phyloP scores from a whole-genome alignment of 2,329 filamentous ascomycete species.

The Tolypocladium ovalisporum region DNA sequence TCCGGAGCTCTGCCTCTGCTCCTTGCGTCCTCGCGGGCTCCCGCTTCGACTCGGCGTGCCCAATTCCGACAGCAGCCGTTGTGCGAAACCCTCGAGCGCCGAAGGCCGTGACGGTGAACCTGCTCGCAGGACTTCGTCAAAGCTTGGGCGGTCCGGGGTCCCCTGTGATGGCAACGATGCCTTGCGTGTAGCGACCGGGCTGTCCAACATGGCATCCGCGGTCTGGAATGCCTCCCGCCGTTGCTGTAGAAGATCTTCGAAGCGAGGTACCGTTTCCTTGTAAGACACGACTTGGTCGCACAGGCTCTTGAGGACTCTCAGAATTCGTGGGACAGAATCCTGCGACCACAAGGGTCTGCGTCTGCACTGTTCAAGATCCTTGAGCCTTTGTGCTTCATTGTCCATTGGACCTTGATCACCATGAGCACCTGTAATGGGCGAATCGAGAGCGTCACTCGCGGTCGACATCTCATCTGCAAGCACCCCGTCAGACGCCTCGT shows the following conservation, averaged over 20 bases:
- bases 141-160: constrained; percentile 30
- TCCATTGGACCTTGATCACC: neutral
- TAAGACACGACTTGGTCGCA: constrained; percentile 52
- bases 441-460: constrained; percentile 2
- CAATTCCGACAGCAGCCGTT: constrained; percentile 50
- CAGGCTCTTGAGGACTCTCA: constrained; percentile 47
- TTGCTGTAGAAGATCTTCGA: constrained; percentile 59
- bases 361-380: constrained; percentile 38
- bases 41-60: constrained; percentile 39
- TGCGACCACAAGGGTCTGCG: constrained; percentile 41
- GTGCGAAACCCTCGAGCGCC: constrained; percentile 49
- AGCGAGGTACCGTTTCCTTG: constrained; percentile 55
- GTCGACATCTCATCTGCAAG: constrained; percentile 2
- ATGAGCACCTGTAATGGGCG: neutral
- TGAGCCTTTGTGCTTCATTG: constrained; percentile 25
- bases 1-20: constrained; percentile 22
- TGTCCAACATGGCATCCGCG: constrained; percentile 36
- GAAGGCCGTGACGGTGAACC: constrained; percentile 42
- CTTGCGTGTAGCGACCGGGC: constrained; percentile 17
- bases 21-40: constrained; percentile 40
- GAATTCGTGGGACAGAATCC: constrained; percentile 39
- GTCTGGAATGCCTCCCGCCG: constrained; percentile 54
- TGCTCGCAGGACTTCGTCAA: constrained; percentile 32
- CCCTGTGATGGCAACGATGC: constrained; percentile 18
- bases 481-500: constrained; percentile 19